A percentile compares a stretch with the other conserved stretches of the same genome.
These are phyloP conservation scores for Liquidambar formosana DNA, from an alignment of 164 flowering plant species.

Conservation along the genomic window DNA sequence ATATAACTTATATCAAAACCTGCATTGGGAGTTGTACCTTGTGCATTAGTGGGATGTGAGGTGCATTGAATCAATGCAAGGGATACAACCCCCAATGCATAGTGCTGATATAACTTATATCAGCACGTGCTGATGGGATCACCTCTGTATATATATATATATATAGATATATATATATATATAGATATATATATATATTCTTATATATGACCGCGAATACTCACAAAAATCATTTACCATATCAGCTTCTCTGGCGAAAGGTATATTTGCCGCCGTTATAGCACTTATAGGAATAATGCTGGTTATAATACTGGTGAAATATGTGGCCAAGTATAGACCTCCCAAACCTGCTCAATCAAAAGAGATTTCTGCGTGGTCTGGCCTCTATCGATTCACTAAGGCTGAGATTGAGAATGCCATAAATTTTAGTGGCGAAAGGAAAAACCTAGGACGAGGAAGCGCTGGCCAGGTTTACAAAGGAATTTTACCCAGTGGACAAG, in stretches of 20 bases:
- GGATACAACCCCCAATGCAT: no score
- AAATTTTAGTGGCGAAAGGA: constrained; percentile 28
- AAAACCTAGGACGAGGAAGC: constrained; percentile 61
- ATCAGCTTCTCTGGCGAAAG: constrained; percentile 44
- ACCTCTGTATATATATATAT: no score
- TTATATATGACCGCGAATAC: neutral
- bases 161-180: no score
- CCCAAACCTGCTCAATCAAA: constrained; percentile 12
- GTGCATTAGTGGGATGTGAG: no score
- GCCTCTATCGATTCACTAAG: constrained; percentile 66
- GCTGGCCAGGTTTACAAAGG: constrained; percentile 75
- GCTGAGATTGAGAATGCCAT: constrained; percentile 68
- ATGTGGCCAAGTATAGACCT: constrained; percentile 35
- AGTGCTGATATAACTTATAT: no score
- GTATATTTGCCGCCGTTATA: constrained; percentile 26
- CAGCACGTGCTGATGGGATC: no score
- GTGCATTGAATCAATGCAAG: no score
- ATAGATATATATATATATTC: no score
- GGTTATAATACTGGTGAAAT: constrained; percentile 42
- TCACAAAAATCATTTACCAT: neutral
- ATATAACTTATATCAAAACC: no score
- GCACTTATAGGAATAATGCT: constrained; percentile 29
- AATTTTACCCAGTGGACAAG: constrained; percentile 69
- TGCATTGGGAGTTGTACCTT: no score
- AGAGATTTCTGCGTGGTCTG: constrained; percentile 43